Base-by-base conservation (phyloP, 2,329 filamentous ascomycete species). In the Neodidymelliopsis sp. region DNA sequence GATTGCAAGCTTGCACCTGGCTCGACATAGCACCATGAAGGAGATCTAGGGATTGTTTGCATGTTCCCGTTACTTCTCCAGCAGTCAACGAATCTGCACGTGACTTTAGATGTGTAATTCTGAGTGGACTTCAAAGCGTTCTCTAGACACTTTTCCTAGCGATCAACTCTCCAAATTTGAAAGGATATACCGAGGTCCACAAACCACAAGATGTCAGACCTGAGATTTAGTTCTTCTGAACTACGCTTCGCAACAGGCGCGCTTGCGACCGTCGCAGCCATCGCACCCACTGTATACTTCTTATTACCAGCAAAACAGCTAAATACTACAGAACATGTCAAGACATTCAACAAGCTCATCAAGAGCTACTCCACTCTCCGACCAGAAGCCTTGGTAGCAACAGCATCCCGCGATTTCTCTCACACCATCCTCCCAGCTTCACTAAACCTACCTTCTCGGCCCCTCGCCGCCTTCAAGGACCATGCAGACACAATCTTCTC, bases 401-500 rank as follows among this genome's bases (percentile, higher is more conserved):
- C 66, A 4, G 70, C 74, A 18, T 65, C 72, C 2, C 54, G 59
- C 6, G 57, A 70, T 33, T 79, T 79, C 56, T 67, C 59, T 7
- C 74, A 79, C 52, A 63, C 62, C 34, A 71, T 75, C 4, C 65
- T 77, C 7, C 77, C 75, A 2, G 54, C 63, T 31, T 75, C 74
- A 12, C 65, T 79, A 7, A 67, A 67, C 6, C 72, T 77, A 58
- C 70, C 72, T 1, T 40, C 63, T 4, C 70, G 73, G 19, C 57
- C 71, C 46, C 65, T 66, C 34, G 65, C 67, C 1, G 60, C 68
- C 2, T 79, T 78, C 40, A 65, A 67, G 13, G 55, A 62, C 9
- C 75, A 78, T 58, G 75, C 76, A 1, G 56, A 56, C 1, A 67
- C 68, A 28, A 72, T 79, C 23, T 77, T 77, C 52, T 69, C 65